phyloP scores from a whole-genome alignment of 208 protist genomes.

The Leishmania arabica region DNA sequence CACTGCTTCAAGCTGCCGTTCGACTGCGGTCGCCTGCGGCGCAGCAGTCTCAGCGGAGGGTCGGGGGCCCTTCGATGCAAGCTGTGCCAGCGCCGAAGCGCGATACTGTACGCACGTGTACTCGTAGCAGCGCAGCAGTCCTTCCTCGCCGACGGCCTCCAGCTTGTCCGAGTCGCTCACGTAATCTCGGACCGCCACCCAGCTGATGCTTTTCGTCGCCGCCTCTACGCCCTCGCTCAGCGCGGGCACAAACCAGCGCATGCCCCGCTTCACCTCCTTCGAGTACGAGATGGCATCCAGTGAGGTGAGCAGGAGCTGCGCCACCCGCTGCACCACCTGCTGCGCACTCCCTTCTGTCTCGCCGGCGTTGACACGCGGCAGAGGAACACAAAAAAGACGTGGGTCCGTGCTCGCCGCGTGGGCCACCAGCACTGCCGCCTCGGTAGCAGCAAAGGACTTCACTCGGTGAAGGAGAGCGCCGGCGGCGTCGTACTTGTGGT shows the following conservation, averaged over 20 bases:
- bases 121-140: slow-evolving; percentile 76
- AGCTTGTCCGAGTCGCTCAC: slow-evolving; percentile 90
- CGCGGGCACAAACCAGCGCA: slow-evolving; percentile 66
- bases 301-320: slow-evolving; percentile 17
- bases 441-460: slow-evolving; percentile 32
- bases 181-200: slow-evolving; percentile 65
- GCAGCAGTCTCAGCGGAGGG: neutral
- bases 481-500: slow-evolving; percentile 84
- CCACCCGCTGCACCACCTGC: slow-evolving; percentile 3
- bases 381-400: neutral
- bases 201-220: slow-evolving; percentile 21
- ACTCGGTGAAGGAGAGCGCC: slow-evolving; percentile 41
- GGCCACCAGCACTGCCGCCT: slow-evolving; percentile 17
- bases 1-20: slow-evolving; percentile 27
- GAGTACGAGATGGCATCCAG: slow-evolving; percentile 84
- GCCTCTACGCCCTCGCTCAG: slow-evolving; percentile 26
- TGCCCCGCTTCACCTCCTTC: slow-evolving; percentile 67
- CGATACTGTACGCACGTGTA: slow-evolving; percentile 42
- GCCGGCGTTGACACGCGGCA: slow-evolving; percentile 3
- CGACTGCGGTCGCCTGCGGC: neutral
- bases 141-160: slow-evolving; percentile 73
- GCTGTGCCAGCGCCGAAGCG: neutral
- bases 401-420: neutral
- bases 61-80: neutral
- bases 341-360: neutral